Evolutionary conservation across 78 protist species (phyloP).

Genomic region (Tieghemostelium lacteum): DNA sequence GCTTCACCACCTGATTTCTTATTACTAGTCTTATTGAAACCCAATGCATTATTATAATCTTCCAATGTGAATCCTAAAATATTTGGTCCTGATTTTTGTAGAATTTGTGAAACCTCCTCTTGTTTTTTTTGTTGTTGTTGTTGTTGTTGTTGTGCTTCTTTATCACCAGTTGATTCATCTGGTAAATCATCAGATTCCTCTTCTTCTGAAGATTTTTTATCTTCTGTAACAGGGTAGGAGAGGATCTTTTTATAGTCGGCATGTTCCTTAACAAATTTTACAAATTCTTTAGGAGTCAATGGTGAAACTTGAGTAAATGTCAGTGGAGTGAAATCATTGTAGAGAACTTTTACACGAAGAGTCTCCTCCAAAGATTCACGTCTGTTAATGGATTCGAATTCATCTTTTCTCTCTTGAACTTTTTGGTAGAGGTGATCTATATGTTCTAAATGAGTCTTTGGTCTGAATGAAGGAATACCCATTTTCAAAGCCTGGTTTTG

Average conservation of each 20-base stretch:
- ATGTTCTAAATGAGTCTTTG: constrained; percentile 43
- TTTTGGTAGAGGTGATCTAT: not conserved
- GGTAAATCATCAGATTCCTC: no score
- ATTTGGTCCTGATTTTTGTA: no score
- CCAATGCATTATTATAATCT: no score
- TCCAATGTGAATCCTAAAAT: no score
- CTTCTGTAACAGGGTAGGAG: no score
- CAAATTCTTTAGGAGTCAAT: constrained; percentile 47
- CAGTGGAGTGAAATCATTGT: constrained; percentile 32
- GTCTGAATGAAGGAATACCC: constrained; percentile 72
- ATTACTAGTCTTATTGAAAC: no score
- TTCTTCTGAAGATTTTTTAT: no score
- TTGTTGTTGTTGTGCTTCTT: no score
- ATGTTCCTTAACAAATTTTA: constrained; percentile 55
- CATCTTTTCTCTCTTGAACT: constrained; percentile 13
- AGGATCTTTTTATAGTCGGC: constrained; percentile 40
- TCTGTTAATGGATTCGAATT: constrained; percentile 3
- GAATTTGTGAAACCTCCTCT: no score
- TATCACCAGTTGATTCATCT: no score
- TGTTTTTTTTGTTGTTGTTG: no score
- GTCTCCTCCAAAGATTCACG: constrained; percentile 47
- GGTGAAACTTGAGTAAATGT: constrained; percentile 26
- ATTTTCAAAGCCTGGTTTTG: constrained; percentile 47
- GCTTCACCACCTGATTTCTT: no score
- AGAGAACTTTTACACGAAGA: constrained; percentile 10